These are phyloP conservation scores for Epichloe scottii DNA, from an alignment of 2,329 filamentous ascomycete species.

Conservation along the genomic window DNA sequence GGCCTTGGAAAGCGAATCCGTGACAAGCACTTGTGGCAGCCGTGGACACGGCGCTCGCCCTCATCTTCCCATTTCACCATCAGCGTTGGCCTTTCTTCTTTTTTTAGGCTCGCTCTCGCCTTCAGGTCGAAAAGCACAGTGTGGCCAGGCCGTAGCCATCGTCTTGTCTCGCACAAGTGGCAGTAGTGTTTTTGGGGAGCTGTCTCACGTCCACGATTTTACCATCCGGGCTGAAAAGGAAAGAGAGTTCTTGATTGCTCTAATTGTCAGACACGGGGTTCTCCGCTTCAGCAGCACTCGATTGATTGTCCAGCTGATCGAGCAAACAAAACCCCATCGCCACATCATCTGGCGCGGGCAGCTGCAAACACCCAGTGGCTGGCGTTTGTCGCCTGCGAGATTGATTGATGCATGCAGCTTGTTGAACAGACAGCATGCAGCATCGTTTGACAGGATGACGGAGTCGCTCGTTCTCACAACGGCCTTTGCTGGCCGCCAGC, in stretches of 20 bases:
- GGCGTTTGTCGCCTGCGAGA: neutral
- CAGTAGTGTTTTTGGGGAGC: neutral
- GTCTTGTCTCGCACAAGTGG: neutral
- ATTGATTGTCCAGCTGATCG: neutral
- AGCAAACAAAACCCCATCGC: neutral
- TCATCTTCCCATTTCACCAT: neutral
- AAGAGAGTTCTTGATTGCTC: neutral
- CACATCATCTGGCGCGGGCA: neutral
- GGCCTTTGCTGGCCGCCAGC: slow-evolving; percentile 4
- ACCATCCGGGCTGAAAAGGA: neutral
- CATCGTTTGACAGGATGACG: slow-evolving; percentile 12
- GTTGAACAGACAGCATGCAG: neutral
- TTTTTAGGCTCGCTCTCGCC: neutral
- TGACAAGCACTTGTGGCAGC: neutral
- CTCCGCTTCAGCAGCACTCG: neutral
- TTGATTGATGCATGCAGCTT: neutral
- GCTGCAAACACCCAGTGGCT: neutral
- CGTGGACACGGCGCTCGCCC: too few relatives aligned
- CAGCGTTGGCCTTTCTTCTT: neutral
- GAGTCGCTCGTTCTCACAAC: slow-evolving; percentile 16
- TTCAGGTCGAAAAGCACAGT: too few relatives aligned
- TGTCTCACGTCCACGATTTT: neutral
- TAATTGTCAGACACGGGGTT: neutral
- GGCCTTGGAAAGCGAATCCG: neutral
- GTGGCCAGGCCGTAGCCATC: too few relatives aligned